Conservation (phyloP, 2,329 filamentous ascomycete species). For the Grosmannia serpens region DNA sequence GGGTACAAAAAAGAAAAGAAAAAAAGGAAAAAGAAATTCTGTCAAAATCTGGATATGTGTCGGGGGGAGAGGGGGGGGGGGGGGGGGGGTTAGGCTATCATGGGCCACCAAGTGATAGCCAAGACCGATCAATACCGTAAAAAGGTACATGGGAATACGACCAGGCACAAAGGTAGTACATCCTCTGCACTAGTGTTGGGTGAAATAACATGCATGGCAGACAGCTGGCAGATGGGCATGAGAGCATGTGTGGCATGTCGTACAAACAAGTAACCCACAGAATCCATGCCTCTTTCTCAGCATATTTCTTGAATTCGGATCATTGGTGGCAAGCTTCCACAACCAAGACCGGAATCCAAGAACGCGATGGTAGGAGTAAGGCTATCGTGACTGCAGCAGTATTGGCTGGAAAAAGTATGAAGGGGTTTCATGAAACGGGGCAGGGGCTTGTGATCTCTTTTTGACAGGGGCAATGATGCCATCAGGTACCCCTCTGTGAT, state of each 20-base stretch:
- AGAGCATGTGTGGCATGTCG: slow-evolving; percentile 6
- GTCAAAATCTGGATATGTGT: not conserved
- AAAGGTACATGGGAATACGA: slow-evolving; percentile 11
- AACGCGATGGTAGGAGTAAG: not conserved
- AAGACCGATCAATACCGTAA: not conserved
- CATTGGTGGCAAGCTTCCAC: not conserved
- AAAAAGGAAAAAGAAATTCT: not conserved
- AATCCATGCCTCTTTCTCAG: not conserved
- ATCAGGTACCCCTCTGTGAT: not conserved
- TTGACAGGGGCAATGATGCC: not conserved
- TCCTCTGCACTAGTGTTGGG: not conserved
- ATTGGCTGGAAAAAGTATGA: not conserved
- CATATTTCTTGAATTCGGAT: not conserved
- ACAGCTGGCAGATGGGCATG: slow-evolving; percentile 6
- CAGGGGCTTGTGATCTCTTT: not conserved
- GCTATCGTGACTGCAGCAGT: not conserved
- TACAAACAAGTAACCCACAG: not conserved
- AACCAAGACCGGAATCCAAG: not conserved
- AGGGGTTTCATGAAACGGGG: not conserved
- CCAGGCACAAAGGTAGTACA: slow-evolving; percentile 7
- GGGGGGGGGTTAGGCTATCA: not conserved
- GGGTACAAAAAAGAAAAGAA: not conserved
- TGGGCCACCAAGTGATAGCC: not conserved
- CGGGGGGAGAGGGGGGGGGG: not conserved
- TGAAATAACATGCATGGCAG: slow-evolving; percentile 6